Evolutionary conservation across 1,284 basidiomycete species (phyloP).

Genomic region (Neonothopanus nambi): DNA sequence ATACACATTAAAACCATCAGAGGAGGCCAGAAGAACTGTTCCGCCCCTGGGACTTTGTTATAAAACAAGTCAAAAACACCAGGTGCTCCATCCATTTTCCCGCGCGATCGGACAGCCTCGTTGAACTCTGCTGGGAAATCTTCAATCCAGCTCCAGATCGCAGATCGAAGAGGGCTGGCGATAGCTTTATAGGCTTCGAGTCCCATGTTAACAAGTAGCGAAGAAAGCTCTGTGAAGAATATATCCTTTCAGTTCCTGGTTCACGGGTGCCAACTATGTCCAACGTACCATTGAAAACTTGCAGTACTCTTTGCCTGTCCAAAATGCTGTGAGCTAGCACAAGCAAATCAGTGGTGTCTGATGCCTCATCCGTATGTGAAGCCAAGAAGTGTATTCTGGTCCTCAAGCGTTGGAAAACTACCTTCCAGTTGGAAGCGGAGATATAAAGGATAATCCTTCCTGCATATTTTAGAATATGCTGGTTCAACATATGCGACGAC

Average conservation of each 20-base stretch:
- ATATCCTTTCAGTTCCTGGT: neutral
- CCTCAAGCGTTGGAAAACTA: conserved; percentile 76
- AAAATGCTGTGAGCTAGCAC: conserved; percentile 74
- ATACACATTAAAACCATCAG: conserved; percentile 78
- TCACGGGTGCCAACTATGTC: neutral
- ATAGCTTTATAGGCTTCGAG: conserved; percentile 74
- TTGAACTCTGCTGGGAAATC: conserved; percentile 82
- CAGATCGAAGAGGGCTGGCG: conserved; percentile 73
- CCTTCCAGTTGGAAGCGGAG: conserved; percentile 88
- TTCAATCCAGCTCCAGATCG: conserved; percentile 93
- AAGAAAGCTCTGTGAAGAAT: conserved; percentile 65
- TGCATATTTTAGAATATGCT: conserved; percentile 65
- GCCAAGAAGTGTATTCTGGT: conserved; percentile 71
- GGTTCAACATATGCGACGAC: conserved; percentile 57
- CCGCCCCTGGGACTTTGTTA: conserved; percentile 56
- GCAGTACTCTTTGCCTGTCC: conserved; percentile 63
- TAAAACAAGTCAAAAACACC: conserved; percentile 82
- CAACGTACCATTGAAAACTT: conserved; percentile 61
- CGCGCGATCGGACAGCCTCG: conserved; percentile 63
- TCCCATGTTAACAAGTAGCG: conserved; percentile 83
- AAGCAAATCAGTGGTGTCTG: conserved; percentile 73
- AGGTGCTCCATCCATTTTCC: conserved; percentile 75
- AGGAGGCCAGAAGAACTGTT: conserved; percentile 74
- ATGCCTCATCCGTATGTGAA: conserved; percentile 35
- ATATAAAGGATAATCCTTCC: conserved; percentile 86